Conservation (phyloP, 495 filamentous ascomycete species). For the Hyaloscypha variabilis region DNA sequence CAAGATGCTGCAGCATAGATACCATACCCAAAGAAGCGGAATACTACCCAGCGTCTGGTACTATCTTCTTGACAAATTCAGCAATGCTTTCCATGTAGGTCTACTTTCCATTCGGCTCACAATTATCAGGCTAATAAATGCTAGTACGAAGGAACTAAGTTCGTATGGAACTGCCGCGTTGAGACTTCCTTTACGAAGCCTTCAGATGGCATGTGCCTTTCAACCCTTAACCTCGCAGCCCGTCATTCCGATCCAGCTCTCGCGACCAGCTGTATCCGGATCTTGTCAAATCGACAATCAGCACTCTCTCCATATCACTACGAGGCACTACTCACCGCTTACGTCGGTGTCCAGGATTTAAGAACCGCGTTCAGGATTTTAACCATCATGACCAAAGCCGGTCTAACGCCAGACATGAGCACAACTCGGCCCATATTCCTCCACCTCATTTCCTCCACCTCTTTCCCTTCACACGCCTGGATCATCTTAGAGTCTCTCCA, state of each 20-base stretch:
- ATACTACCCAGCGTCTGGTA: slow-evolving; percentile 61
- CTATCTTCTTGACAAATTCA: slow-evolving; percentile 71
- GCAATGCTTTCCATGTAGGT: slow-evolving; percentile 49
- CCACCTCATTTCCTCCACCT: slow-evolving; percentile 35
- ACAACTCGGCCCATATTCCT: slow-evolving; percentile 61
- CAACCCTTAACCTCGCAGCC: slow-evolving; percentile 71
- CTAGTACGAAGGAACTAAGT: slow-evolving; percentile 58
- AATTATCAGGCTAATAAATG: slow-evolving; percentile 33
- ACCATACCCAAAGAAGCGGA: slow-evolving; percentile 44
- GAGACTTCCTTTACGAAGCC: slow-evolving; percentile 64
- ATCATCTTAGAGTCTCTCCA: slow-evolving; percentile 54
- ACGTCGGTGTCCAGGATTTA: slow-evolving; percentile 59
- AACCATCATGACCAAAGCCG: slow-evolving; percentile 67
- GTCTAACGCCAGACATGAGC: slow-evolving; percentile 49
- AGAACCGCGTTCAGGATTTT: slow-evolving; percentile 61
- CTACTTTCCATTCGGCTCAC: slow-evolving; percentile 31
- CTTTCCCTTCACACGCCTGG: slow-evolving; percentile 48
- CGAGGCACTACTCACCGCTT: slow-evolving; percentile 70
- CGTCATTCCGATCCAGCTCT: slow-evolving; percentile 65
- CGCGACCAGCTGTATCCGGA: slow-evolving; percentile 65
- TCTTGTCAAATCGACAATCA: slow-evolving; percentile 54
- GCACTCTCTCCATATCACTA: slow-evolving; percentile 68
- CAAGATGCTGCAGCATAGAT: slow-evolving; percentile 59
- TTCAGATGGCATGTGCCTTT: slow-evolving; percentile 60
- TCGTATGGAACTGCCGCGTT: slow-evolving; percentile 65